Conservation (phyloP, 2,329 filamentous ascomycete species). For the Aspergillus sp. region DNA sequence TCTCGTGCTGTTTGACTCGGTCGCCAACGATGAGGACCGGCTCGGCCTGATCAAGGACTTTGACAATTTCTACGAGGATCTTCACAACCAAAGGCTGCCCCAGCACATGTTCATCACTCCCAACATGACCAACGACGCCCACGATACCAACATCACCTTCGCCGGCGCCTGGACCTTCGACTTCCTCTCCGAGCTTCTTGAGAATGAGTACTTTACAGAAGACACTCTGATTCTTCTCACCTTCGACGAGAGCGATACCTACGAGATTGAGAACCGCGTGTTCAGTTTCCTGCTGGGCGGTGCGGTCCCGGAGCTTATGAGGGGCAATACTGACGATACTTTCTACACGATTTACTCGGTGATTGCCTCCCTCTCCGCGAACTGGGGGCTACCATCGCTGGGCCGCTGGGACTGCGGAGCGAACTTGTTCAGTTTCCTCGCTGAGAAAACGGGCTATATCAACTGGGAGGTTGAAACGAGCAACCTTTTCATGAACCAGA, state of each 20-base stretch:
- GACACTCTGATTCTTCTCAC: conserved; percentile 70
- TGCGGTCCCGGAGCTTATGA: conserved; percentile 52
- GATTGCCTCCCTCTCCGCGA: conserved; percentile 57
- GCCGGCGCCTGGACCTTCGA: conserved; percentile 59
- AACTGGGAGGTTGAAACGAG: conserved; percentile 32
- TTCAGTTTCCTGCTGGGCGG: conserved; percentile 67
- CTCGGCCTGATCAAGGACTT: conserved; percentile 66
- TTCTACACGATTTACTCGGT: conserved; percentile 70
- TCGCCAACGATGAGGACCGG: conserved; percentile 49
- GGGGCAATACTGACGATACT: conserved; percentile 57
- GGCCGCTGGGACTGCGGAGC: conserved; percentile 65
- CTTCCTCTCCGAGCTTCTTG: conserved; percentile 62
- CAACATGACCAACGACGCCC: conserved; percentile 57
- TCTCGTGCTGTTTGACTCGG: conserved; percentile 56
- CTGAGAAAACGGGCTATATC: conserved; percentile 50
- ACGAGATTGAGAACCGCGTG: conserved; percentile 58
- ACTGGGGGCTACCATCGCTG: conserved; percentile 60
- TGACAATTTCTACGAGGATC: conserved; percentile 58
- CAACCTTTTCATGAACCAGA: conserved; percentile 44
- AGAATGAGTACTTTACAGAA: conserved; percentile 62
- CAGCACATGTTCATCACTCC: conserved; percentile 53
- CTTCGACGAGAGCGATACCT: conserved; percentile 74
- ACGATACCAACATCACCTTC: conserved; percentile 62
- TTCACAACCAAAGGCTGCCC: conserved; percentile 54
- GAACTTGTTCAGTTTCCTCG: conserved; percentile 56